These are phyloP conservation scores for Solanum boliviense DNA, from an alignment of 257 asterid species.

Conservation along the genomic window DNA sequence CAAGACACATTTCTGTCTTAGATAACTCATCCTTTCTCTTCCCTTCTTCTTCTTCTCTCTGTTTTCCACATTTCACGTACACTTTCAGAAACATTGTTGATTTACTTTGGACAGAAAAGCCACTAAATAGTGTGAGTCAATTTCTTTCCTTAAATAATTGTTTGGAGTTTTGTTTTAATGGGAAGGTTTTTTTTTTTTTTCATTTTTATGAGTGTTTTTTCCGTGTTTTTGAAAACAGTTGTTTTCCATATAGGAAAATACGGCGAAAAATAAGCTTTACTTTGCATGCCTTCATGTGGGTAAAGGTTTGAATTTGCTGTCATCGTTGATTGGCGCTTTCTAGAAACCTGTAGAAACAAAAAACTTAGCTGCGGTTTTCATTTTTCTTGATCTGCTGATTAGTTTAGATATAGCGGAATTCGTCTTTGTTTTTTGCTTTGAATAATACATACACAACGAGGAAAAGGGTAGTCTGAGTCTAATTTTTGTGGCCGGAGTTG, in stretches of 20 bases:
- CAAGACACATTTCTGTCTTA: neutral
- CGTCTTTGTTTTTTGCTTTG: neutral
- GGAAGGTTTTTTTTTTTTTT: neutral
- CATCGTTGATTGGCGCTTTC: conserved; percentile 2
- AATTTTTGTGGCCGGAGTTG: neutral
- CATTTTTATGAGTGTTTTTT: neutral
- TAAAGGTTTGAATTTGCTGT: neutral
- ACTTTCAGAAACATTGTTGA: neutral
- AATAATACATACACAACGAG: neutral
- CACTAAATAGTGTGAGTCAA: neutral
- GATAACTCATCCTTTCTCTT: neutral
- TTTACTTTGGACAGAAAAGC: neutral
- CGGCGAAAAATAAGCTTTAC: neutral
- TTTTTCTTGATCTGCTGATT: neutral
- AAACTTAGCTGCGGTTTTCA: neutral
- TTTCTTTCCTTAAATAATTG: neutral
- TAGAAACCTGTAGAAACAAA: neutral
- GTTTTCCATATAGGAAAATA: neutral
- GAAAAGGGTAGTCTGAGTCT: neutral
- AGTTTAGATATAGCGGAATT: neutral
- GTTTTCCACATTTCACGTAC: neutral
- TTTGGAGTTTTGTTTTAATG: neutral
- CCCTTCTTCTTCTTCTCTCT: neutral
- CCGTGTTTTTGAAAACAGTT: neutral
- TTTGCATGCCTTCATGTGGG: neutral